These are phyloP conservation scores for Fusarium caatingaense DNA, from an alignment of 2,329 filamentous ascomycete genomes.

Conservation along the genomic window DNA sequence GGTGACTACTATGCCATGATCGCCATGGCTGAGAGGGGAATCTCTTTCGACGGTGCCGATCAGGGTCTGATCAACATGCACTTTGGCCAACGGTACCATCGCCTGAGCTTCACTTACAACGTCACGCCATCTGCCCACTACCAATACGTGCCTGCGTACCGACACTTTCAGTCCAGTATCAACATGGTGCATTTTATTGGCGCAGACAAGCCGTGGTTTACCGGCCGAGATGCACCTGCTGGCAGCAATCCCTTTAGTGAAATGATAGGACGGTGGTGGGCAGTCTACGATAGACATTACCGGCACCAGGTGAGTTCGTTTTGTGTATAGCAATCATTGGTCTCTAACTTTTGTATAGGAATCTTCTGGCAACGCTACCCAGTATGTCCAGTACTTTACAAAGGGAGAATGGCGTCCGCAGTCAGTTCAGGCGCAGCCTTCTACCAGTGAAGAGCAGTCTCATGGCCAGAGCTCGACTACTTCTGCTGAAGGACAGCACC, in stretches of 20 bases:
- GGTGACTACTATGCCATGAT: conserved; percentile 87
- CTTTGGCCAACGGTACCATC: conserved; percentile 84
- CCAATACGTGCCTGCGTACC: conserved; percentile 95
- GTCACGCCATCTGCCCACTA: conserved; percentile 97
- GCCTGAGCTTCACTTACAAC: conserved; percentile 95
- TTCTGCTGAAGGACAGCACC: conserved; percentile 27
- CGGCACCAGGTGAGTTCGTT: conserved; percentile 60
- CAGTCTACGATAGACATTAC: conserved; percentile 91
- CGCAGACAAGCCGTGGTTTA: conserved; percentile 86
- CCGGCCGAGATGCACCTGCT: conserved; percentile 66
- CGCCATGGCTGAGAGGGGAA: conserved; percentile 84
- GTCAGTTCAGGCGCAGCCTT: conserved; percentile 33
- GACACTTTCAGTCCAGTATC: conserved; percentile 90
- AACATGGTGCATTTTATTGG: conserved; percentile 96
- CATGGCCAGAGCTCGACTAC: conserved; percentile 41
- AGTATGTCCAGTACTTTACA: conserved; percentile 64
- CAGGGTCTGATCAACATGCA: conserved; percentile 96
- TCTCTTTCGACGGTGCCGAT: conserved; percentile 97
- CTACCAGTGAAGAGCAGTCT: conserved; percentile 38
- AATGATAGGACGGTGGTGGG: conserved; percentile 91
- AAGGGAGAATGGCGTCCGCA: conserved; percentile 62
- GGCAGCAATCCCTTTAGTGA: conserved; percentile 79
- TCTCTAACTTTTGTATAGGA: conserved; percentile 37
- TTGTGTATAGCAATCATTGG: not conserved
- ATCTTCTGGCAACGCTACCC: conserved; percentile 39